Evolutionary conservation across 2,329 filamentous ascomycete species (phyloP), one percentile per base, ranked within the genome.

Genomic region (Trichoderma lentiforme): DNA sequence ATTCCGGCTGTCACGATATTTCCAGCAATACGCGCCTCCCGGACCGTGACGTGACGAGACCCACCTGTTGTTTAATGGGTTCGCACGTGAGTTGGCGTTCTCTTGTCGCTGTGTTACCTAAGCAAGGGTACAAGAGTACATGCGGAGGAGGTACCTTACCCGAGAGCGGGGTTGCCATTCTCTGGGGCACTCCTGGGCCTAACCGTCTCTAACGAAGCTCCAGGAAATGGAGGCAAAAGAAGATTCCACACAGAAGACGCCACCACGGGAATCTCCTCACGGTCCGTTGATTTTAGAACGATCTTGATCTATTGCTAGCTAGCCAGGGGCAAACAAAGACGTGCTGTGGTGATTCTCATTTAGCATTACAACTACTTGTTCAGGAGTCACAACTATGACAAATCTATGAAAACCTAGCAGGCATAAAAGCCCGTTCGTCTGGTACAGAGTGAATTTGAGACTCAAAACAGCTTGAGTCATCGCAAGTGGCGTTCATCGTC

Each of bases 21-120:
- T 56, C 43, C 56, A 56, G 43, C 30, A 39, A 70, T 66, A 81
- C 81, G 81, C 81, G 81, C 76, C 76, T 76, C 60, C 70, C 61
- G 73, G 47, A 74, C 65, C 81, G 80, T 82, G 81, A 82, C 81
- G 80, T 80, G 81, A 81, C 77, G 62, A 9, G 76, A 76, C 76
- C 79, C 80, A 80, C 77, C 32, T 6, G 56, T 34, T 26, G 26
- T 73, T 76, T 75, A 76, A 76, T 77, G 51, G 67, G 26, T n/a
- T 18, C 9, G 69, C 80, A 80, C 79, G 80, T 81, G 79, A 78
- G 18, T 69, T 75, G 74, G 78, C 77, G 78, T 66, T 67, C 68
- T 47, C 34, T 15, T 28, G 57, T 39, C 26, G n/a, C 53, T 53
- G 36, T 1, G 11, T 53, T 53, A 53, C 47, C 47, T 53, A 24